Percentiles rank a stretch among this genome's conserved stretches.
Conservation (phyloP, 1,284 basidiomycete genomes). For the Puccinia horiana region DNA sequence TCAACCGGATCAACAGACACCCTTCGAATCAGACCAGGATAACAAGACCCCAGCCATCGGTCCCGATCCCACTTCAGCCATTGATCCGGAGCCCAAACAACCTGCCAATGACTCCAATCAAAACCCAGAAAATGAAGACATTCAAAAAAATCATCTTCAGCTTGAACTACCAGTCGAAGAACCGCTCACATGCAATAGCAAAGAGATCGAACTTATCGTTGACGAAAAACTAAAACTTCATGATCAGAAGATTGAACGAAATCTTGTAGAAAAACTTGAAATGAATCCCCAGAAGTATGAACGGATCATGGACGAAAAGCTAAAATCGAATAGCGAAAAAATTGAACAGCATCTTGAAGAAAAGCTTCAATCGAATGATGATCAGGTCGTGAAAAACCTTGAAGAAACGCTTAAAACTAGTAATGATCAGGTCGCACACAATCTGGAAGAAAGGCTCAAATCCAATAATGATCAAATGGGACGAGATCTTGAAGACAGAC, state of each 20-base stretch:
- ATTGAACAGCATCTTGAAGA: background rate
- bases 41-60: background rate
- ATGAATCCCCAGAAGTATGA: background rate
- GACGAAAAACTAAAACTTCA: background rate
- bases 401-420: background rate
- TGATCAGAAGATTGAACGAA: background rate
- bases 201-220: background rate
- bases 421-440: background rate
- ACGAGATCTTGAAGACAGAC: background rate
- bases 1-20: background rate
- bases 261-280: background rate
- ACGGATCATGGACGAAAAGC: background rate
- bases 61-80: background rate
- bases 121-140: background rate
- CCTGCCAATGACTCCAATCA: background rate
- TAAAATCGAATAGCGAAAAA: background rate
- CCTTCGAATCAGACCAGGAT: background rate
- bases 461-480: background rate
- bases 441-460: background rate
- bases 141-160: background rate
- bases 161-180: background rate
- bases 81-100: background rate
- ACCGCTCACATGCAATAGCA: background rate
- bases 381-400: background rate
- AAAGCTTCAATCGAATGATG: background rate